Conservation (phyloP, 495 filamentous ascomycete genomes). For the Penicillium parvum region DNA sequence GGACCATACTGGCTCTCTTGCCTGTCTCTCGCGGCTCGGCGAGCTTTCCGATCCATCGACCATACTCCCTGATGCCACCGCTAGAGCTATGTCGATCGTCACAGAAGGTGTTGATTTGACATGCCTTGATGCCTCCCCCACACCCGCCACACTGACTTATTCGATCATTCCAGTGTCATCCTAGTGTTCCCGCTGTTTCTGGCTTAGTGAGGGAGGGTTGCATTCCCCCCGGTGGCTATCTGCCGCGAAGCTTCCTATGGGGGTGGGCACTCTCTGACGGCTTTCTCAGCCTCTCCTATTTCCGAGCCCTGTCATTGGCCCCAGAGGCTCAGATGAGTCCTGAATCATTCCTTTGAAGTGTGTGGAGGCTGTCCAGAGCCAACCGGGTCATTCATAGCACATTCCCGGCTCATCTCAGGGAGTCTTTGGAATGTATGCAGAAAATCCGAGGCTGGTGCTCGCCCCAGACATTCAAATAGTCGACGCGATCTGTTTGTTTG, state of each 20-base stretch:
- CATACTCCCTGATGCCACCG: not conserved
- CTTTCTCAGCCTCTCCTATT: constrained; percentile 20
- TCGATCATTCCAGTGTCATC: no score
- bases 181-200: constrained; percentile 28
- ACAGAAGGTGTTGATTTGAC: constrained; percentile 17
- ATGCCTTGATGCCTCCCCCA: constrained; percentile 9
- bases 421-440: constrained; percentile 37
- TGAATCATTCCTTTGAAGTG: constrained; percentile 24
- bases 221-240: constrained; percentile 40
- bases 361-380: constrained; percentile 24
- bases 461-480: constrained; percentile 41
- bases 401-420: constrained; percentile 40
- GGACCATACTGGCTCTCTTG: constrained; percentile 13
- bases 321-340: constrained; percentile 6
- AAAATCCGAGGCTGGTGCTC: constrained; percentile 40
- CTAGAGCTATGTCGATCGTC: constrained; percentile 2
- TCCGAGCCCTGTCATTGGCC: constrained; percentile 27
- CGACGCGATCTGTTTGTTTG: constrained; percentile 44
- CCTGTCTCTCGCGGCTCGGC: constrained; percentile 10
- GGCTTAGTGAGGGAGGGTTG: constrained; percentile 34
- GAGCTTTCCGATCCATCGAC: constrained; percentile 17
- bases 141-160: constrained; percentile 26
- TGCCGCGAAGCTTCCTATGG: constrained; percentile 14
- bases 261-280: constrained; percentile 17
- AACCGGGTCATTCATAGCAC: constrained; percentile 23